Evolutionary conservation across 2,329 filamentous ascomycete species (phyloP).

Genomic region (Trichoderma guizhouense): DNA sequence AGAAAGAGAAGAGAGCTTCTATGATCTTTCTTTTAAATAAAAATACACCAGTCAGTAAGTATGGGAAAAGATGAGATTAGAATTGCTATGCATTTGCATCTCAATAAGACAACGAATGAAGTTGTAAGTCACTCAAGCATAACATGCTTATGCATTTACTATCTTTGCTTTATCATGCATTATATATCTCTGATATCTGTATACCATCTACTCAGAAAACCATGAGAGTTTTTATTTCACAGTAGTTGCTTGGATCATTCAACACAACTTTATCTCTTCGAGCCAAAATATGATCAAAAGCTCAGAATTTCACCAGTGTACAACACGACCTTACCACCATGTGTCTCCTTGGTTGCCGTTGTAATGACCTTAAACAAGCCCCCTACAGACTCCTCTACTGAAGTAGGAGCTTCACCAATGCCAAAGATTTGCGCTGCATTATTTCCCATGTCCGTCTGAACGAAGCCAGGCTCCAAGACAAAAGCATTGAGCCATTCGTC

Average conservation of each 20-base stretch:
- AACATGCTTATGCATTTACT: not conserved
- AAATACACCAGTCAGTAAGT: not conserved
- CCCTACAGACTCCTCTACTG: conserved; percentile 31
- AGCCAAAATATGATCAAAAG: not conserved
- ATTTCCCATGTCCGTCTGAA: conserved; percentile 32
- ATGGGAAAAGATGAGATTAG: not conserved
- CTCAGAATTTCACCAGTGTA: not conserved
- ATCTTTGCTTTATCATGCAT: not conserved
- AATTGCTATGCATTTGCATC: not conserved
- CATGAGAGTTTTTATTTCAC: not conserved
- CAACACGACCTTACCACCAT: not conserved
- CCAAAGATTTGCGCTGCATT: conserved; percentile 32
- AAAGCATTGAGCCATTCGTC: conserved; percentile 26
- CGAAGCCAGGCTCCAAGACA: conserved; percentile 39
- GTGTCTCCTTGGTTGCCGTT: conserved; percentile 23
- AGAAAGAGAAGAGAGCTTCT: not conserved
- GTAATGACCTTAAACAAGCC: conserved; percentile 37
- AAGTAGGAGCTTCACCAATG: conserved; percentile 24
- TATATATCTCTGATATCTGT: not conserved
- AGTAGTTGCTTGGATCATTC: not conserved
- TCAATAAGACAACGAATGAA: not conserved
- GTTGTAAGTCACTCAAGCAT: not conserved
- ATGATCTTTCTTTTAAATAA: not conserved
- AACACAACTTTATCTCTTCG: not conserved
- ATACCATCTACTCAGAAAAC: not conserved